phyloP scores from a whole-genome alignment of 768 basidiomycete species.

The Leucosporidium yakuticum region DNA sequence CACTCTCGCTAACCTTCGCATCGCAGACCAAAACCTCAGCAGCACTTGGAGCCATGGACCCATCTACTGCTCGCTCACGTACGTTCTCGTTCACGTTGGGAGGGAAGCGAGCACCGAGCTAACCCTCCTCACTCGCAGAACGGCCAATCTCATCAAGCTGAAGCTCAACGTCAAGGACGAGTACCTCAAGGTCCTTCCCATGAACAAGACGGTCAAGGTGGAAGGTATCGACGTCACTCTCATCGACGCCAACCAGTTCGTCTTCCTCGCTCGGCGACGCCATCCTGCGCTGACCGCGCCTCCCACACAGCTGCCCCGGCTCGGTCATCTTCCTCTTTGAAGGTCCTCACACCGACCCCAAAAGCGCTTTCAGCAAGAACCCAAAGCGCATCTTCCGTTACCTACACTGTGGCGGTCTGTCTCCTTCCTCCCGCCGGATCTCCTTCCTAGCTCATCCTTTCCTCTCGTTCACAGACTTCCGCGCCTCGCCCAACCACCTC shows the following conservation, averaged over 20 bases:
- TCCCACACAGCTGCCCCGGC: constrained; percentile 57
- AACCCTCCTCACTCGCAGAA: constrained; percentile 50
- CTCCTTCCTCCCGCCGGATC: neutral
- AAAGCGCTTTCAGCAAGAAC: constrained; percentile 27
- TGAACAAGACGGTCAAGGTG: constrained; percentile 69
- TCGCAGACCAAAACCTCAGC: constrained; percentile 60
- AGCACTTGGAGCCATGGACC: constrained; percentile 83
- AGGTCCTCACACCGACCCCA: constrained; percentile 65
- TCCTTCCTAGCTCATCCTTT: neutral
- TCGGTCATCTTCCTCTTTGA: constrained; percentile 91
- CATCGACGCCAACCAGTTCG: constrained; percentile 93
- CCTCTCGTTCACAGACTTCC: constrained; percentile 50
- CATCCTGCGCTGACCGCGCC: neutral
- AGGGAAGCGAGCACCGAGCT: neutral
- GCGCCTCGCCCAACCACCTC: constrained; percentile 81
- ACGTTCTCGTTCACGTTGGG: neutral
- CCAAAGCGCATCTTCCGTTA: constrained; percentile 61
- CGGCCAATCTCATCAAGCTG: constrained; percentile 83
- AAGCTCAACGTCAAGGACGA: constrained; percentile 81
- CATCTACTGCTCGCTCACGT: constrained; percentile 78
- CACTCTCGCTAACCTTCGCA: neutral
- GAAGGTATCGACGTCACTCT: constrained; percentile 82
- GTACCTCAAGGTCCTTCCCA: constrained; percentile 82
- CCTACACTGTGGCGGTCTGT: constrained; percentile 76
- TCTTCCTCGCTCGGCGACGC: neutral